Conservation (phyloP, 345 rosid genomes). For the Syzygium aromaticum region DNA sequence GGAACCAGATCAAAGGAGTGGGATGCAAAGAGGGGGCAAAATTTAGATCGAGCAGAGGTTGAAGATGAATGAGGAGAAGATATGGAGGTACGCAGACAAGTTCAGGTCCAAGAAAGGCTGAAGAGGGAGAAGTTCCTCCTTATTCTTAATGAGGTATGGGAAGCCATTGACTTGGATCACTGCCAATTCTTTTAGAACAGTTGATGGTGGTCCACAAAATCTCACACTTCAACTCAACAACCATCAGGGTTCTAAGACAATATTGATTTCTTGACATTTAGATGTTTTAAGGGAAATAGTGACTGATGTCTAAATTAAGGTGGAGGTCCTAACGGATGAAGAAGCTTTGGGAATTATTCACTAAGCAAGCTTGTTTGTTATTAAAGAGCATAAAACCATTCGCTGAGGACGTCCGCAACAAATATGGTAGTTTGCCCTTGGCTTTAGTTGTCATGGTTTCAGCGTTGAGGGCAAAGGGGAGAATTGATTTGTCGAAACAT, state of each 20-base stretch:
- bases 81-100: neutral
- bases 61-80: neutral
- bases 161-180: neutral
- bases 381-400: neutral
- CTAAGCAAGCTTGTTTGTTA: neutral
- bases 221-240: neutral
- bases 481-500: neutral
- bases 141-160: neutral
- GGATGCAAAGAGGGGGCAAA: neutral
- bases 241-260: neutral
- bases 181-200: no score
- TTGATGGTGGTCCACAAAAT: no score
- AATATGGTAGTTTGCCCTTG: neutral
- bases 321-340: neutral
- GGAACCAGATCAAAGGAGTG: neutral
- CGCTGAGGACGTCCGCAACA: neutral
- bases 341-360: neutral
- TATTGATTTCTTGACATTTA: neutral
- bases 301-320: neutral
- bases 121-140: neutral
- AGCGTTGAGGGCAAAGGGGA: neutral
- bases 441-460: neutral
- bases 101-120: neutral
- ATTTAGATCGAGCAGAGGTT: neutral
- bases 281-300: neutral